Base-by-base conservation (phyloP, 163 green algal genomes). In the Scenedesmus sp. region DNA sequence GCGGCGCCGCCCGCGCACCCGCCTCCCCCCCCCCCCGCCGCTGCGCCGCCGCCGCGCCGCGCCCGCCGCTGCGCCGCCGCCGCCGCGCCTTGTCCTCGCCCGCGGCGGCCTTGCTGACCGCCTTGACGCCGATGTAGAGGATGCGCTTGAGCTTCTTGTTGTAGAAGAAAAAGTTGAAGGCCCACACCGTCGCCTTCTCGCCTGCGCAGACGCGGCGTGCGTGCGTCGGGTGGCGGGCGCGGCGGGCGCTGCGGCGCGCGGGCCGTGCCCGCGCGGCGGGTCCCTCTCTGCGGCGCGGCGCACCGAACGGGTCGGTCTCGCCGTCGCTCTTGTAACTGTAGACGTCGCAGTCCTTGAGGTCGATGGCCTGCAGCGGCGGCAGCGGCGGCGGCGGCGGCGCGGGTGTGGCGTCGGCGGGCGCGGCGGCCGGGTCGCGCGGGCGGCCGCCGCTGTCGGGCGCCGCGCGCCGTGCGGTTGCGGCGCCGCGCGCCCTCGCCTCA, bases 121-220 rank as follows among this genome's bases (percentile, higher is more conserved):
- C 94, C 9, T 91, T 84, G 72, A 90, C 95, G 67, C 81, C 89
- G 70, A 99, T 95, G 82, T 98, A 98, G 42, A 98, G 73, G 58
- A 99, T 97, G 48, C 93, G 89, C 83, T 98, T 98, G 47, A 95
- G 85, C 86, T 96, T 96, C 57, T 90, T 92, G 87, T 98, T 99
- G 91, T 99, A 98, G 81, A 99, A 99, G 77, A 99, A 98, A 82
- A 94, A 98, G 89, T 95, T 96, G 88, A 98, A 97, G 13, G 86
- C 89, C 94, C 94, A 98, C 1, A 98, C 83, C 60, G 84, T 91
- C 60, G 91, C 92, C 60, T 92, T 86, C 70, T 98, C 94, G 9
- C 85, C 89, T 94, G 84, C 57, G 5, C 20, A 28, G n/a, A n/a
- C n/a, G n/a, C n/a, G n/a, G n/a, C n/a, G n/a, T n/a, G n/a, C 22